A percentile compares a stretch with the other conserved stretches of the same genome.
Evolutionary conservation across 495 filamentous ascomycete species (phyloP).

Genomic region (Tuber borchii): DNA sequence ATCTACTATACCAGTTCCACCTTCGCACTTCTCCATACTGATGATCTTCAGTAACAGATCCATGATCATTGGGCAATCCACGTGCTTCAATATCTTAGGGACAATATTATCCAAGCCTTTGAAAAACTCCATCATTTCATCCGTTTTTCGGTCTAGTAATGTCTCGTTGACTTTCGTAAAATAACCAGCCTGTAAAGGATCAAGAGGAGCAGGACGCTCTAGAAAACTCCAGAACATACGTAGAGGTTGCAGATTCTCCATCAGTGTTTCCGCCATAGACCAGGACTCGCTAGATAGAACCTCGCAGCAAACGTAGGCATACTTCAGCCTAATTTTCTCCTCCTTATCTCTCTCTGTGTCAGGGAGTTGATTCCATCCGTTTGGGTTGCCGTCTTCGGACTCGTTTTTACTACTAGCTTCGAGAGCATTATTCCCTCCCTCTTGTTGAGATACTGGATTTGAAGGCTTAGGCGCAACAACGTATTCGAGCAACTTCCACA

Average conservation of each 20-base stretch:
- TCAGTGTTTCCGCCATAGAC: conserved; percentile 86
- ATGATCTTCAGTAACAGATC: conserved; percentile 96
- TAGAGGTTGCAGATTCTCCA: conserved; percentile 71
- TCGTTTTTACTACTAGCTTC: conserved; percentile 46
- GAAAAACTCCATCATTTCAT: conserved; percentile 86
- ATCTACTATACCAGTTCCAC: conserved; percentile 88
- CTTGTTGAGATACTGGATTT: conserved; percentile 46
- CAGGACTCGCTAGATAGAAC: conserved; percentile 92
- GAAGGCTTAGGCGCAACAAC: conserved; percentile 64
- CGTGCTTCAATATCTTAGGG: conserved; percentile 78
- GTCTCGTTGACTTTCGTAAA: conserved; percentile 99
- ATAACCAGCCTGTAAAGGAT: conserved; percentile 88
- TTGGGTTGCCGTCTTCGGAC: conserved; percentile 55
- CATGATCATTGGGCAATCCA: conserved; percentile 98
- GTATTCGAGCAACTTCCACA: conserved; percentile 83
- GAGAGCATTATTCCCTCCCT: conserved; percentile 26
- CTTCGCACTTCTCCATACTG: conserved; percentile 86
- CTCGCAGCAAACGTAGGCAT: conserved; percentile 86
- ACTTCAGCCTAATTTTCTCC: conserved; percentile 83
- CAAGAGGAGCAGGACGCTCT: conserved; percentile 68
- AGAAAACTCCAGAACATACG: conserved; percentile 87
- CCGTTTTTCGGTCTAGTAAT: conserved; percentile 92
- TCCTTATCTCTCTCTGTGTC: conserved; percentile 61
- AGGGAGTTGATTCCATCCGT: conserved; percentile 48
- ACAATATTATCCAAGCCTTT: conserved; percentile 76